Evolutionary conservation across 345 rosid genomes (phyloP).

Genomic region (Dovyalis caffra): DNA sequence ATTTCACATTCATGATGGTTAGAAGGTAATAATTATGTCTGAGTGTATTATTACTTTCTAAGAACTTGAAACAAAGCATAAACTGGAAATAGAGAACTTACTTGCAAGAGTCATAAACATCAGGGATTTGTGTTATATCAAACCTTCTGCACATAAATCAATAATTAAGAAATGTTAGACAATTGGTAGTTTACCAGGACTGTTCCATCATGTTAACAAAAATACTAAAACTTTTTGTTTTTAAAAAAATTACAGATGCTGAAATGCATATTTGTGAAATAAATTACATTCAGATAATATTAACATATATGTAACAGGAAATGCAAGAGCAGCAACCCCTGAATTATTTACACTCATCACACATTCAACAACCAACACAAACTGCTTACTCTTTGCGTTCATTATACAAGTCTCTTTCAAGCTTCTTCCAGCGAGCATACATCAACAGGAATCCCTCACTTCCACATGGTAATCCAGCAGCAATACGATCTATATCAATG

Average conservation of each 20-base stretch:
- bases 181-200: background rate
- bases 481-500: slow-evolving; percentile 93
- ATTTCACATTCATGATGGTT: background rate
- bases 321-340: background rate
- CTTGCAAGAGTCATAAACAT: slow-evolving; percentile 99
- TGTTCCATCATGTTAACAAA: background rate
- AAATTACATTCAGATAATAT: background rate
- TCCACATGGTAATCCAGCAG: slow-evolving; percentile 99
- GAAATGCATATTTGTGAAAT: background rate
- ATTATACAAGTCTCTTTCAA: slow-evolving; percentile 92
- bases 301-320: slow-evolving; percentile 1
- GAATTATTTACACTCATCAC: background rate
- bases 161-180: slow-evolving; percentile 12
- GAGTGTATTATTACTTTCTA: slow-evolving; percentile 2
- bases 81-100: slow-evolving; percentile 44
- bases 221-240: background rate
- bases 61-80: background rate
- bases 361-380: slow-evolving; percentile 11
- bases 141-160: slow-evolving; percentile 68
- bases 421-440: slow-evolving; percentile 99
- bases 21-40: background rate
- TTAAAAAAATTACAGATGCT: background rate
- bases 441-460: slow-evolving; percentile 97
- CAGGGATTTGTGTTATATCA: slow-evolving; percentile 97
- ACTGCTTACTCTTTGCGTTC: slow-evolving; percentile 87